Base-by-base conservation (phyloP, 148 eudicot genomes). In the Bassia scoparia region DNA sequence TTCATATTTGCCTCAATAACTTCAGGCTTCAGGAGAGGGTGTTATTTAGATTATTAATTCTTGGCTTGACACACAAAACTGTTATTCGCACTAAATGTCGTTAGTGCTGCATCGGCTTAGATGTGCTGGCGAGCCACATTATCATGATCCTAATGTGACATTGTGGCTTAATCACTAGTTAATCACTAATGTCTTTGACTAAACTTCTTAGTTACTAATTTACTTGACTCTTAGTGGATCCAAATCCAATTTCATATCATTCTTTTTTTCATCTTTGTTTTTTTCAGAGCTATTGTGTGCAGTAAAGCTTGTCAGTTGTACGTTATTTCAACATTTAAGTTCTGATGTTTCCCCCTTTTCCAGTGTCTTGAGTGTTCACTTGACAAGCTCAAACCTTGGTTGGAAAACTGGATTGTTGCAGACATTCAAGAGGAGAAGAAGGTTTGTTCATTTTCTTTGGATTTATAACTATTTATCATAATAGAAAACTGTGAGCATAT, bases 331-430 rank as follows among this genome's bases (percentile, higher is more conserved):
- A 41, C 43, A 15, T 67, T 20, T 27, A 31, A 46, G 4, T 26
- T 80, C 62, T 79, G 29, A 60, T 14, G 27, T 58, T 55, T 52
- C 30, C 59, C 59, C 14, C 38, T 65, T 31, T 61, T 86, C 78
- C 87, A 91, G 98, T 74, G 98, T 94, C 46, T 37, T 88, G 73
- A 88, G 97, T 74, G 97, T 91, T 65, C 93, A 91, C 71, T 80
- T 94, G 78, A 91, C 98, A 68, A 94, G 98, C 76, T 91, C 98
- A 63, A 94, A 94, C 98, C 67, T 69, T 91, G 83, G 96, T 89
- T 79, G 98, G 98, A 80, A 87, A 65, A 56, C 91, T 77, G 97
- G 97, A 67, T 84, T 64, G 81, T 89, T 58, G 86, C 98, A 38
- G 97, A 94, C 77, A 94, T 91, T 68, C 97, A 94, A 78, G 88